phyloP scores from a whole-genome alignment of 1,284 basidiomycete genomes.

The Apiotrichum domesticum region DNA sequence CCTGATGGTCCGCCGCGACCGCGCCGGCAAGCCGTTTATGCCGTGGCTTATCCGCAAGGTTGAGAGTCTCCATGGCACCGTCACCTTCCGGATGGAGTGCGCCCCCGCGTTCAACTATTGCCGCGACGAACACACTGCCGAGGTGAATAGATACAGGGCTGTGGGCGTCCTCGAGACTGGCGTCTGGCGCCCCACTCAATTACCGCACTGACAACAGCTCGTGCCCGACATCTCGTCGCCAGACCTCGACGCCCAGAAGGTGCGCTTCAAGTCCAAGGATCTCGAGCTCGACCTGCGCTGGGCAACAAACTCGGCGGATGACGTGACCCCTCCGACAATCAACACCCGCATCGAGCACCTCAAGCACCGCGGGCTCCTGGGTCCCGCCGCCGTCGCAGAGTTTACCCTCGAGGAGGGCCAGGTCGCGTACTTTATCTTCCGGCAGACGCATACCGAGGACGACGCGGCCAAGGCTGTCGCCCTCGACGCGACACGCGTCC shows the following conservation, averaged over 20 bases:
- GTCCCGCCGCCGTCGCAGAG: conserved; percentile 31
- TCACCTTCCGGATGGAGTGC: conserved; percentile 74
- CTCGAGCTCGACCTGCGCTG: conserved; percentile 71
- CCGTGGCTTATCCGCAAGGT: conserved; percentile 84
- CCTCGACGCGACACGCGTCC: not conserved
- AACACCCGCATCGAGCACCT: conserved; percentile 50
- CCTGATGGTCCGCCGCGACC: conserved; percentile 14
- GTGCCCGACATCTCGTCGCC: conserved; percentile 51
- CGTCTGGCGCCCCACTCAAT: not conserved
- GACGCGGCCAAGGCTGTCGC: not conserved
- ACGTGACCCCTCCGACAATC: conserved; percentile 53
- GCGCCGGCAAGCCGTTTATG: conserved; percentile 42
- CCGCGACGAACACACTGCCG: conserved; percentile 61
- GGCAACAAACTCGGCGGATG: conserved; percentile 49
- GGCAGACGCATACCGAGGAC: conserved; percentile 46
- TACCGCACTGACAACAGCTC: conserved; percentile 25
- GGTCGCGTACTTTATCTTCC: conserved; percentile 72
- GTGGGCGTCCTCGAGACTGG: no score
- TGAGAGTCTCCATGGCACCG: conserved; percentile 70
- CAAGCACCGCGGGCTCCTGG: conserved; percentile 32
- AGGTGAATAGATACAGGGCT: conserved; percentile 30
- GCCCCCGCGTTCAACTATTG: conserved; percentile 93
- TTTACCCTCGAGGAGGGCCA: conserved; percentile 73
- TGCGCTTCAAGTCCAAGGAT: conserved; percentile 58
- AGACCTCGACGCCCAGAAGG: conserved; percentile 54